These are phyloP conservation scores for Trichoderma virens DNA, from an alignment of 495 filamentous ascomycete genomes.

Conservation along the genomic window DNA sequence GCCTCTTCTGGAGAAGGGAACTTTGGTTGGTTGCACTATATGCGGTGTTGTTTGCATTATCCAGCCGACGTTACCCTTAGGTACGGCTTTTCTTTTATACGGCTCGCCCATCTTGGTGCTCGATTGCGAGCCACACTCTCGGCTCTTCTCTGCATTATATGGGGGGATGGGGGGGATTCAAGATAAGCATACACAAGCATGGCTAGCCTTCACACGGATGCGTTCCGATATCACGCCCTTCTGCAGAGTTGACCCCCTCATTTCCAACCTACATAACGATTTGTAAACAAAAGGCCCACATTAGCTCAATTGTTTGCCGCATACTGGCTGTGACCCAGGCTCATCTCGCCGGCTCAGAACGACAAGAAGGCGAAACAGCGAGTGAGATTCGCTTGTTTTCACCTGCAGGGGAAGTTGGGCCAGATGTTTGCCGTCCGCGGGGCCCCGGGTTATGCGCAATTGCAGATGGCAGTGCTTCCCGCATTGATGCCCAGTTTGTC, in stretches of 20 bases:
- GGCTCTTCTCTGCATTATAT: not conserved
- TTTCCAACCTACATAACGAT: not conserved
- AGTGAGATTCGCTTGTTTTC: not conserved
- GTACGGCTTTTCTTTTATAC: not conserved
- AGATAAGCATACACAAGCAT: not conserved
- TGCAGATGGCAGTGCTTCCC: not conserved
- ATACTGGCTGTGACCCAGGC: not conserved
- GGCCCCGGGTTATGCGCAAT: not conserved
- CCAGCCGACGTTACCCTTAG: too few species aligned
- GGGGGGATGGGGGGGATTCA: not conserved
- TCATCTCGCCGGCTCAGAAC: not conserved
- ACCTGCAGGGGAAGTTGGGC: not conserved
- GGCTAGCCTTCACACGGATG: not conserved
- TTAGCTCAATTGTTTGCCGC: not conserved
- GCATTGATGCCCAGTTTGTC: not conserved
- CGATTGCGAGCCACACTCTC: not conserved
- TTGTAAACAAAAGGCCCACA: not conserved
- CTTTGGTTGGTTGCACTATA: not conserved
- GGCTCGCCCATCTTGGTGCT: not conserved
- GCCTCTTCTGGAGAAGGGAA: too few species aligned
- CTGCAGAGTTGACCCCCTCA: not conserved
- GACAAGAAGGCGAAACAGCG: not conserved
- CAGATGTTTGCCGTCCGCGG: not conserved
- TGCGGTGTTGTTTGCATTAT: not conserved
- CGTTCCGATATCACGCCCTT: not conserved